Base-by-base conservation (phyloP, 2,329 filamentous ascomycete species). In the Penicillium sp. region DNA sequence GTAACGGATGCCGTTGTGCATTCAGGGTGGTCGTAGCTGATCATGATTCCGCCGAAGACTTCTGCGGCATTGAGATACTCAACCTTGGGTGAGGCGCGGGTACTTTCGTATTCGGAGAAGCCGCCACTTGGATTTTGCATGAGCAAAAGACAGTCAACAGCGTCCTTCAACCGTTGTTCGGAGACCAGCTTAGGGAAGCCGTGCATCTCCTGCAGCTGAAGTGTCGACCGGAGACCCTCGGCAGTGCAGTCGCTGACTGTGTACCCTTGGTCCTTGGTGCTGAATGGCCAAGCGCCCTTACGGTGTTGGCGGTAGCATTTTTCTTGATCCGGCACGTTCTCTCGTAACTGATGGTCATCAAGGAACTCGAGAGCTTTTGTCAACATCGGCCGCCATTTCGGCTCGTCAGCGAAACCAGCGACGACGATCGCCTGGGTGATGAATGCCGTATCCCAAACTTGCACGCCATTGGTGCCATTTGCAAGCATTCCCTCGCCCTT, bases 401-500 rank as follows among this genome's bases (percentile, higher is more conserved):
- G 80, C 45, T 95, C 85, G 30, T 86, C 77, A n/a, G 88, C 87
- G 26, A 97, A 82, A 0, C 89, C 91, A 7, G 90, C 87, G 46
- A 90, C 89, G 50, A 90, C 83, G 6, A 90, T 84, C 0, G 90
- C 88, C 72, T 96, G 91, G 33, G 97, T 90, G 17, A 88, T 78
- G 69, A 97, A 97, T 0, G 91, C 84, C 0, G 94, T 99, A 70
- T 99, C 94, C 94, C 94, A 99, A 61, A 87, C 89, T 73, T 99
- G 94, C 1, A 97, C 92, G n/a, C 94, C 94, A 64, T 99, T 97
- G 9, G 94, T 99, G 36, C 94, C 94, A 66, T 97, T 97, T 75
- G 88, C 88, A 45, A 97, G 81, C 90, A 99, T 91, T 6, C 94
- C 94, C 70, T 97, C 92, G 33, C 86, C 74, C 61, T 95, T 96